phyloP scores from a whole-genome alignment of 2,329 filamentous ascomycete species.

The Cordyceps tenuipes region DNA sequence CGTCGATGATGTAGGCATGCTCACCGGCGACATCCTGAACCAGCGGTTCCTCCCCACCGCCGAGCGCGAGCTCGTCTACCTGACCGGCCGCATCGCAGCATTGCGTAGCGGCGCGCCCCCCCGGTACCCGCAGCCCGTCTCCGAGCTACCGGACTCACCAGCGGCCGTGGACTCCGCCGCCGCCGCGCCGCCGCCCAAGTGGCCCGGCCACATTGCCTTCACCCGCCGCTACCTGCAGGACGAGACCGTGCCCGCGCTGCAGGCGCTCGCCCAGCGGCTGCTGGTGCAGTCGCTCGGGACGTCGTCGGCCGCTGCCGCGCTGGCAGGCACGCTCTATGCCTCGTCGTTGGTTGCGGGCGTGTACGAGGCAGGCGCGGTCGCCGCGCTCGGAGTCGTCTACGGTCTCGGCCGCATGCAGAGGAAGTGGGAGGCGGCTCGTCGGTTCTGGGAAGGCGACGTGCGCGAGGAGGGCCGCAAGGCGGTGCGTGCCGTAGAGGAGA shows the following conservation, averaged over 20 bases:
- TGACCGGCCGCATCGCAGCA: slow-evolving; percentile 66
- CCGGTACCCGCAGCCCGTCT: slow-evolving; percentile 29
- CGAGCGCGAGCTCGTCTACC: slow-evolving; percentile 74
- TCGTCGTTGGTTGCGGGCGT: slow-evolving; percentile 43
- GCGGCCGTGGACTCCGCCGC: background rate
- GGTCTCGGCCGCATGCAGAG: slow-evolving; percentile 52
- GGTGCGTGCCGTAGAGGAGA: slow-evolving; percentile 47
- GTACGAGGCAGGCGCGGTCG: slow-evolving; percentile 55
- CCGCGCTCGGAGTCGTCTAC: slow-evolving; percentile 52
- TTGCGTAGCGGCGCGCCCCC: slow-evolving; percentile 22
- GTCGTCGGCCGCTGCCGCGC: slow-evolving; percentile 50
- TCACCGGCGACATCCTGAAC: slow-evolving; percentile 69
- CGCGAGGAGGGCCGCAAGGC: slow-evolving; percentile 58
- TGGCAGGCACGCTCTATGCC: slow-evolving; percentile 49
- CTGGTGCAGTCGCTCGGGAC: slow-evolving; percentile 70
- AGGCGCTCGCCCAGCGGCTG: slow-evolving; percentile 64
- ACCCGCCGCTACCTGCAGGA: slow-evolving; percentile 58
- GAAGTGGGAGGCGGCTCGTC: slow-evolving; percentile 52
- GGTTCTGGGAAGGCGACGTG: slow-evolving; percentile 59
- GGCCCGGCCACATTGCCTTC: slow-evolving; percentile 67
- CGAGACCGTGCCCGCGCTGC: slow-evolving; percentile 61
- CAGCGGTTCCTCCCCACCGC: slow-evolving; percentile 69
- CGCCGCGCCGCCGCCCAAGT: slow-evolving; percentile 35
- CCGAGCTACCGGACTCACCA: slow-evolving; percentile 8
- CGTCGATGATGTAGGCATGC: slow-evolving; percentile 82